Percentiles rank a stretch among this genome's conserved stretches.
Evolutionary conservation across 768 basidiomycete genomes (phyloP).

Genomic region (Collybia mongolica): DNA sequence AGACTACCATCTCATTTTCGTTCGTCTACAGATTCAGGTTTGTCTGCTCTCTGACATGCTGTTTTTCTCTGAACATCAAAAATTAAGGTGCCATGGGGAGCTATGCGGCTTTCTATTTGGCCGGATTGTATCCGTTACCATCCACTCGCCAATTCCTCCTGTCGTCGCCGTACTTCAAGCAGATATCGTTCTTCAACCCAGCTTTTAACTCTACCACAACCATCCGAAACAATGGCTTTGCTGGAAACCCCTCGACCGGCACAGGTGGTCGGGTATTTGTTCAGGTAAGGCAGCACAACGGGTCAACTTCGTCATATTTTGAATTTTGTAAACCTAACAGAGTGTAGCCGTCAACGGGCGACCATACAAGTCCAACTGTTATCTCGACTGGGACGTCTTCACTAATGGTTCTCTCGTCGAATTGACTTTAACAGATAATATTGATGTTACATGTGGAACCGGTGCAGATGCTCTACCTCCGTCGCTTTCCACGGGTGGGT

Average conservation of each 20-base stretch:
- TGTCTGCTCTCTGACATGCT: not conserved
- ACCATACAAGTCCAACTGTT: constrained; percentile 62
- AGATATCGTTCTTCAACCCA: constrained; percentile 62
- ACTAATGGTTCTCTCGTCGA: constrained; percentile 49
- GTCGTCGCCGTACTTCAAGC: constrained; percentile 60
- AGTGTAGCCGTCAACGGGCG: constrained; percentile 56
- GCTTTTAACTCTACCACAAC: constrained; percentile 54
- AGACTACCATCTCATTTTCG: constrained; percentile 19
- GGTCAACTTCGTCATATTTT: not conserved
- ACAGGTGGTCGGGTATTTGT: constrained; percentile 32
- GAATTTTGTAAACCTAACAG: constrained; percentile 23
- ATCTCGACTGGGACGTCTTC: constrained; percentile 67
- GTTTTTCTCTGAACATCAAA: not conserved
- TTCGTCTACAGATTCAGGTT: constrained; percentile 19
- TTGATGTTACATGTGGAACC: constrained; percentile 50
- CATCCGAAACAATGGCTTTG: constrained; percentile 39
- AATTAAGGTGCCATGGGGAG: constrained; percentile 59
- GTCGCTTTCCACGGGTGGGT: constrained; percentile 66
- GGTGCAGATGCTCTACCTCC: constrained; percentile 49
- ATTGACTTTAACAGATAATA: constrained; percentile 53
- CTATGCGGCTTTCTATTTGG: constrained; percentile 56
- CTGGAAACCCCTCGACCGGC: not conserved
- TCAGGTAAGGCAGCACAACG: constrained; percentile 33
- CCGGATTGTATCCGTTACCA: constrained; percentile 62
- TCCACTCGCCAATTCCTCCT: constrained; percentile 59